Base-by-base conservation (phyloP, 2,329 filamentous ascomycete genomes). In the Talaromyces sp. region DNA sequence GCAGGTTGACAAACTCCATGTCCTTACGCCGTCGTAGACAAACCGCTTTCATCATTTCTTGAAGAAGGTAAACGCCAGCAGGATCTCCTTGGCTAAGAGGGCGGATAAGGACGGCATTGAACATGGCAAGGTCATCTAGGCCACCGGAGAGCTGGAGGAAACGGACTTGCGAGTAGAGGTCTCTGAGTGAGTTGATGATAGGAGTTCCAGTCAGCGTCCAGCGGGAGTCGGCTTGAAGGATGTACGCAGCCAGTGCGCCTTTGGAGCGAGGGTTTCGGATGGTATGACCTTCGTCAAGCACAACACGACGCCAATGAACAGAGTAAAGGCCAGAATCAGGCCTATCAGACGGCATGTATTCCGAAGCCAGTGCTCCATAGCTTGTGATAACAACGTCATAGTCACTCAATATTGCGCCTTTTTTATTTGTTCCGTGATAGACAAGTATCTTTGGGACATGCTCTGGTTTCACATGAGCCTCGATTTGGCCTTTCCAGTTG, bases 1-100 rank as follows among this genome's bases (percentile, higher is more conserved):
- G 89, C 21, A 96, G 78, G 65, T 96, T 90, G 57, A 96, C 84
- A 69, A 96, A 96, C 5, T 83, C 82, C 91, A 96, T 96, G 59
- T 93, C 88, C 72, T 96, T 96, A 73, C 87, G 89, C 41, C 92
- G 85, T 41, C 92, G 85, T 24, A 96, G 80, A 67, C 90, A 95
- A 53, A 96, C 83, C 19, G 89, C 86, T n/a, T 82, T 81, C 86
- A 96, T 93, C 51, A 96, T 81, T 5, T 86, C 82, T 69, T 93
- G 89, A 3, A 96, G 81, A 3, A 93, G 77, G 11, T 82, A 74
- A 54, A 86, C 86, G 13, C 86, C 88, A 35, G 81, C 77, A 0
- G 76, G 71, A 17, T 86, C 81, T 1, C 84, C 85, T 6, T 72
- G 69, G 57, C 82, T 82, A 9, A 96, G 80, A 4, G 89, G 89